Conservation (phyloP, 805 yeast genomes). For the Debaryomyces castellii region DNA sequence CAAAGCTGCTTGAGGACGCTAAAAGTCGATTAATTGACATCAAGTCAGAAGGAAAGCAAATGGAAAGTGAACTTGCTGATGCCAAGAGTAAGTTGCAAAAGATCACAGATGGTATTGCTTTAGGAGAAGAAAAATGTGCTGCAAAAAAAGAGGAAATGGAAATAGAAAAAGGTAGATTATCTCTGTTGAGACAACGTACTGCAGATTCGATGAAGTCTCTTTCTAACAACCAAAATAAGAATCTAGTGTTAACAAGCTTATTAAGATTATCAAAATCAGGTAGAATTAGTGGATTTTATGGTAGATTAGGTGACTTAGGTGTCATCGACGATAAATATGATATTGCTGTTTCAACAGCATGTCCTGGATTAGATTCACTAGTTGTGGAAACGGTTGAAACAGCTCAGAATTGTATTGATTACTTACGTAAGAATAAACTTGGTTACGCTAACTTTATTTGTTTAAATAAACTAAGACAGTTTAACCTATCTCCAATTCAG, state of each 20-base stretch:
- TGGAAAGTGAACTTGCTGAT: constrained; percentile 46
- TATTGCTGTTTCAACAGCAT: constrained; percentile 92
- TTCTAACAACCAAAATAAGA: constrained; percentile 62
- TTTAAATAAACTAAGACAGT: constrained; percentile 67
- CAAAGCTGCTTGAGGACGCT: constrained; percentile 45
- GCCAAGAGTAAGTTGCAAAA: constrained; percentile 49
- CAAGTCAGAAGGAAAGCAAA: constrained; percentile 47
- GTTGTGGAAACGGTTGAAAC: constrained; percentile 79
- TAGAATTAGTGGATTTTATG: constrained; percentile 80
- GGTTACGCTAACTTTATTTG: constrained; percentile 91
- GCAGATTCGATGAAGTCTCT: constrained; percentile 65
- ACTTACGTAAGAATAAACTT: constrained; percentile 73
- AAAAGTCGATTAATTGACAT: constrained; percentile 45
- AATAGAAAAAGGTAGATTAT: constrained; percentile 54
- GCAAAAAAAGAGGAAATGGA: constrained; percentile 49
- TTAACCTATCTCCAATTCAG: constrained; percentile 53
- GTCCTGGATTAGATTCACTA: constrained; percentile 85
- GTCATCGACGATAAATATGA: constrained; percentile 85
- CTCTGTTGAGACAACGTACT: constrained; percentile 56
- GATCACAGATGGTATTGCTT: constrained; percentile 50
- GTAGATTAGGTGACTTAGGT: constrained; percentile 92
- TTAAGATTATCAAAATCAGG: constrained; percentile 74
- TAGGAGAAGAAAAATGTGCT: constrained; percentile 58
- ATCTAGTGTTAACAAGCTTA: constrained; percentile 69
- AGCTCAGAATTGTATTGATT: constrained; percentile 67